Conservation (phyloP, 2,329 filamentous ascomycete species). For the Neonectria faginata region DNA sequence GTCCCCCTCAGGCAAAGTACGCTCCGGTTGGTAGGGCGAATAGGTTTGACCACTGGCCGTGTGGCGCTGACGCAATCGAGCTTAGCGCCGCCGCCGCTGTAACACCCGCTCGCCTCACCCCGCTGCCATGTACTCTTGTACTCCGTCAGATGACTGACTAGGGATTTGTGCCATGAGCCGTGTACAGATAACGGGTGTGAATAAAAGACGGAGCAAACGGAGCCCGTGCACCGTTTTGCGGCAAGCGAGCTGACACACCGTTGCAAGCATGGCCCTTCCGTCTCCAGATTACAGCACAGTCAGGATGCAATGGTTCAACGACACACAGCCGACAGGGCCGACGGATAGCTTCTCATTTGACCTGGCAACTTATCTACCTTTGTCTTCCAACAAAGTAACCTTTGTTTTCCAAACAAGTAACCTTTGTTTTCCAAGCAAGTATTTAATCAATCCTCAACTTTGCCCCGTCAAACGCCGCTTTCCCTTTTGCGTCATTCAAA, state of each 20-base stretch:
- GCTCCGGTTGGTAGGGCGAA: constrained; percentile 5
- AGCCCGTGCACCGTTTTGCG: neutral
- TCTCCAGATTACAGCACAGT: no score
- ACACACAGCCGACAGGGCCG: neutral
- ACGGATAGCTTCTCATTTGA: neutral
- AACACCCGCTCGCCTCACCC: neutral
- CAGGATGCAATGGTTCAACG: no score
- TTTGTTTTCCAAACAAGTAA: no score
- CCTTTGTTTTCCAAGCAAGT: no score
- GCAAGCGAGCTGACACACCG: neutral
- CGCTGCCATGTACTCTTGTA: constrained; percentile 7
- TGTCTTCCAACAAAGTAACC: no score
- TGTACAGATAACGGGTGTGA: constrained; percentile 1
- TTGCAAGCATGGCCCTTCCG: neutral
- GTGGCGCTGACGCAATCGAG: constrained; percentile 12
- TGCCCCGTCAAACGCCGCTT: constrained; percentile 5
- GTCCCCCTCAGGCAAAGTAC: neutral
- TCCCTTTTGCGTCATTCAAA: constrained; percentile 15
- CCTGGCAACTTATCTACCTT: neutral
- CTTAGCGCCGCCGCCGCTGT: constrained; percentile 20
- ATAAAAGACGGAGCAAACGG: neutral
- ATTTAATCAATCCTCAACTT: neutral
- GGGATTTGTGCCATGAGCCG: constrained; percentile 6
- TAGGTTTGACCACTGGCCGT: constrained; percentile 18
- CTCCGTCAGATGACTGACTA: constrained; percentile 19